A percentile compares a stretch with the other conserved stretches of the same genome.
These are phyloP conservation scores for Pichia pseudocactophila DNA, from an alignment of 805 yeast species.

Conservation along the genomic window DNA sequence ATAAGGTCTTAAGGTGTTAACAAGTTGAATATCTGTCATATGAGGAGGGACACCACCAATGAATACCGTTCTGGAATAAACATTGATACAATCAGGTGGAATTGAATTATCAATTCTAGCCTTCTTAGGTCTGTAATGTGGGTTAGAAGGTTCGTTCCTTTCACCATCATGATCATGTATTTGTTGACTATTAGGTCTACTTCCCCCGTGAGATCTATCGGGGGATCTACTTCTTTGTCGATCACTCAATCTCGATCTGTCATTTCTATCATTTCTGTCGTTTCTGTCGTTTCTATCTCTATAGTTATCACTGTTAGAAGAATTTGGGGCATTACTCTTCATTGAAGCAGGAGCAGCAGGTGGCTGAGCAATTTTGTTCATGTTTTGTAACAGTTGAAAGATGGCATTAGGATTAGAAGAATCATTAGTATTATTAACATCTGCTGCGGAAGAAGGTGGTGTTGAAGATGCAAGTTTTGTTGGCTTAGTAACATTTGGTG, in stretches of 20 bases:
- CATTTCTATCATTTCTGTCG: conserved; percentile 23
- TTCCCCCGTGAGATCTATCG: conserved; percentile 14
- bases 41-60: conserved; percentile 86
- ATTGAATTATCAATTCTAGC: conserved; percentile 61
- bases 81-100: conserved; percentile 75
- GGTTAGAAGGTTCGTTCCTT: conserved; percentile 58
- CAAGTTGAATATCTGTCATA: conserved; percentile 69
- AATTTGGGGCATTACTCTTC: conserved; percentile 16
- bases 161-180: conserved; percentile 38
- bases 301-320: conserved; percentile 9
- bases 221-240: conserved; percentile 53
- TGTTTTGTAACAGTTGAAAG: conserved; percentile 46
- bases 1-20: conserved; percentile 64
- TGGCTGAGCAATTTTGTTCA: conserved; percentile 27
- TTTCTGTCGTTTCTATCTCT: too few relatives aligned
- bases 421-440: conserved; percentile 4
- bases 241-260: conserved; percentile 10
- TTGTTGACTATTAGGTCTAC: neutral
- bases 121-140: conserved; percentile 68
- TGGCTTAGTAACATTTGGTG: conserved; percentile 19
- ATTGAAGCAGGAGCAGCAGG: conserved; percentile 18
- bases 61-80: conserved; percentile 81
- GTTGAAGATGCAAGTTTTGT: conserved; percentile 25
- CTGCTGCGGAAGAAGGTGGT: conserved; percentile 8
- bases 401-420: conserved; percentile 33